Evolutionary conservation across 352 stramenopile species (phyloP).

Genomic region (Pythium brachiatum): DNA sequence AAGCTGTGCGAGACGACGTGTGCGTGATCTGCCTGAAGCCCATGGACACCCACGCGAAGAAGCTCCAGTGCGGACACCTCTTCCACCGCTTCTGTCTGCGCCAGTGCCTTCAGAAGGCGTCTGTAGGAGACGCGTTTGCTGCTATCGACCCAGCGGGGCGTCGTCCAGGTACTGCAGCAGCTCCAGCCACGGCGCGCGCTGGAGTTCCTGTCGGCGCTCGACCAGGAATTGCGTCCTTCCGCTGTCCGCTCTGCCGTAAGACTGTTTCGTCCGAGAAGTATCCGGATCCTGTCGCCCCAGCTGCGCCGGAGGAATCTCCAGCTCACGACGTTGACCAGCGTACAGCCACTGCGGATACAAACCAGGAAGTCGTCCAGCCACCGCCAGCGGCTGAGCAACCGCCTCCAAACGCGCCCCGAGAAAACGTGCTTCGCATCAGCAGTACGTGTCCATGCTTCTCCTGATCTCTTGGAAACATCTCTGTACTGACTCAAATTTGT

Average conservation of each 20-base stretch:
- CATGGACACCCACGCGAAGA: conserved; percentile 70
- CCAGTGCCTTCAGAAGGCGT: conserved; percentile 71
- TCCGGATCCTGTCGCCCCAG: conserved; percentile 5
- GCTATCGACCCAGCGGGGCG: conserved; percentile 22
- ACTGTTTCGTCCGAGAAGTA: conserved; percentile 20
- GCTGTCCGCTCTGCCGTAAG: conserved; percentile 19
- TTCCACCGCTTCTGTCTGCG: conserved; percentile 74
- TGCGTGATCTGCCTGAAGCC: conserved; percentile 78
- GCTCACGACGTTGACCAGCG: not conserved
- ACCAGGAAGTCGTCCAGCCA: not conserved
- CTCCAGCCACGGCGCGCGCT: conserved; percentile 1
- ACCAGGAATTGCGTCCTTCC: conserved; percentile 12
- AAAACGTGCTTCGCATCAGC: conserved; percentile 73
- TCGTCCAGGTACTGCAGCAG: not conserved
- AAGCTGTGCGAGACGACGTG: conserved; percentile 63
- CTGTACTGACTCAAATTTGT: conserved; percentile 7
- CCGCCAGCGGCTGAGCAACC: not conserved
- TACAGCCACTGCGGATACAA: not conserved
- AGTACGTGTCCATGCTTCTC: conserved; percentile 43
- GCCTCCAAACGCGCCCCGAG: conserved; percentile 7
- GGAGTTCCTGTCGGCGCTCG: conserved; percentile 25
- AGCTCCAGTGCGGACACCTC: conserved; percentile 66
- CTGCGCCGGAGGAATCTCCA: not conserved
- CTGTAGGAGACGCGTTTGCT: conserved; percentile 52
- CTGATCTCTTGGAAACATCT: not conserved